A percentile compares a stretch with the other conserved stretches of the same genome.
Conservation (phyloP, 306 rosid species). For the Quercus berberidifolia region DNA sequence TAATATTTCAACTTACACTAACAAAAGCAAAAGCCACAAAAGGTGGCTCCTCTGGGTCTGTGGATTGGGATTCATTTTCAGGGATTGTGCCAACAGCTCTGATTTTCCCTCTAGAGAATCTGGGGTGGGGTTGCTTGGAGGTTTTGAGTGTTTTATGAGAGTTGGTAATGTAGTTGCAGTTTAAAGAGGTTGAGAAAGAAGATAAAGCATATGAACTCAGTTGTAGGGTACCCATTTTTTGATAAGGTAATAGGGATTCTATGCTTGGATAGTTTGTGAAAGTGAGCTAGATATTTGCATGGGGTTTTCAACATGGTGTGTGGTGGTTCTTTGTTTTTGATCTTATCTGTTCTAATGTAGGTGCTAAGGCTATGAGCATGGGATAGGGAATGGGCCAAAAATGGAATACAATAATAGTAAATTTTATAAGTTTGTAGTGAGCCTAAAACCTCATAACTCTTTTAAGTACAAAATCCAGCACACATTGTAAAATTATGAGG, state of each 20-base stretch:
- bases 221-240: constrained; percentile 46
- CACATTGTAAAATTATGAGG: neutral
- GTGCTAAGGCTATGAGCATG: neutral
- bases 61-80: constrained; percentile 44
- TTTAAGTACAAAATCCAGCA: no score
- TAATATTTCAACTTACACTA: constrained; percentile 42
- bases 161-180: constrained; percentile 33
- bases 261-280: neutral
- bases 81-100: constrained; percentile 63
- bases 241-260: neutral
- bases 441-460: no score
- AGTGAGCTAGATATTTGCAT: constrained; percentile 16
- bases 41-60: constrained; percentile 45
- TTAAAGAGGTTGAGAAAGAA: constrained; percentile 30
- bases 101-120: constrained; percentile 32
- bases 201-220: constrained; percentile 33
- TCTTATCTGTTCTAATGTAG: constrained; percentile 42
- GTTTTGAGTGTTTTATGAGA: constrained; percentile 27
- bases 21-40: constrained; percentile 69
- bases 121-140: constrained; percentile 30
- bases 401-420: no score
- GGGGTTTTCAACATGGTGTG: constrained; percentile 1
- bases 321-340: constrained; percentile 28
- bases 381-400: no score
- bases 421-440: no score